These are phyloP conservation scores for Botrytis tulipae DNA, from an alignment of 2,329 filamentous ascomycete genomes.

Conservation along the genomic window DNA sequence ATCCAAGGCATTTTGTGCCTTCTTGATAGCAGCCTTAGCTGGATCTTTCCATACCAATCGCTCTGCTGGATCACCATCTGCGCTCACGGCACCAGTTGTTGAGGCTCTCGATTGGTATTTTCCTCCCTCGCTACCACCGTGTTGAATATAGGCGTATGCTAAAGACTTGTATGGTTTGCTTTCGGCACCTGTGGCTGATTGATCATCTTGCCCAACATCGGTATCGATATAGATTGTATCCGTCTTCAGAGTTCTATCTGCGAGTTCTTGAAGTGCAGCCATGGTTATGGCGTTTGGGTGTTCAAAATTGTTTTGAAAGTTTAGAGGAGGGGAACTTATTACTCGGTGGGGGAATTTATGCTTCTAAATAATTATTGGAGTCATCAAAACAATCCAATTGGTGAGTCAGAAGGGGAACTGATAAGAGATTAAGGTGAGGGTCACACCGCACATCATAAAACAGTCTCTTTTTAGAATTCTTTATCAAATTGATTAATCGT, in stretches of 20 bases:
- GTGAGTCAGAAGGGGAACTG: conserved; percentile 11
- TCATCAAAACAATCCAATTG: conserved; percentile 7
- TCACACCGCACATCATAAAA: not conserved
- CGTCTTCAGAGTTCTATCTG: conserved; percentile 48
- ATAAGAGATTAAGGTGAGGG: conserved; percentile 1
- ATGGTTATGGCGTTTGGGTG: conserved; percentile 27
- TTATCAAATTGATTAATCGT: not conserved
- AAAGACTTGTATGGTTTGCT: conserved; percentile 78
- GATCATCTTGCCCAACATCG: conserved; percentile 70
- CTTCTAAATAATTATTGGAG: conserved; percentile 3
- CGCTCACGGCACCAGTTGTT: conserved; percentile 56
- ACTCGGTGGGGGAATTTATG: conserved; percentile 16
- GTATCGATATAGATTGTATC: conserved; percentile 73
- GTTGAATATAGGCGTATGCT: conserved; percentile 71
- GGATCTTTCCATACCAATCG: conserved; percentile 75
- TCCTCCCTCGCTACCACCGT: conserved; percentile 51
- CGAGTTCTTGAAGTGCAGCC: conserved; percentile 47
- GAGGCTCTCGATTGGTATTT: conserved; percentile 70
- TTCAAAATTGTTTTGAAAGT: conserved; percentile 5
- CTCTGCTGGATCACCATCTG: conserved; percentile 61
- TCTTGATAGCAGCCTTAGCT: conserved; percentile 82
- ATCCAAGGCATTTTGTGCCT: conserved; percentile 72
- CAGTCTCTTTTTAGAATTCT: not conserved
- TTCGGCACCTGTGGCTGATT: conserved; percentile 65
- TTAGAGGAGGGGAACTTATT: not conserved